A percentile compares a stretch with the other conserved stretches of the same genome.
phyloP scores from a whole-genome alignment of 164 flowering plant genomes.

The Pachysandra terminalis region DNA sequence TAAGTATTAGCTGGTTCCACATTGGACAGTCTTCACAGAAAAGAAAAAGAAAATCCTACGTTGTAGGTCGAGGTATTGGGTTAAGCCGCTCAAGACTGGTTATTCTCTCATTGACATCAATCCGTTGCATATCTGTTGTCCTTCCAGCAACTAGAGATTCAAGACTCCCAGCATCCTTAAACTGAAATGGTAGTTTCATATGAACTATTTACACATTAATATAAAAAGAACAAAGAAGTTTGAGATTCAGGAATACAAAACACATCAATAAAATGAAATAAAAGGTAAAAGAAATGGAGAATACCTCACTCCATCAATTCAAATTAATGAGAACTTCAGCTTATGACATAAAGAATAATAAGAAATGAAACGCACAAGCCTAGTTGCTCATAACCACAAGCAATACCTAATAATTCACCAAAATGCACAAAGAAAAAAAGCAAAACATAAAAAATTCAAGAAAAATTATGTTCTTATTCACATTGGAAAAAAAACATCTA shows the following conservation, averaged over 20 bases:
- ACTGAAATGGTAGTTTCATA: conserved; percentile 36
- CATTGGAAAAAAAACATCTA: too few species aligned
- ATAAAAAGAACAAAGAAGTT: not conserved
- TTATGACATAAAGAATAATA: too few species aligned
- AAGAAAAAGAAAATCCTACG: conserved; percentile 40
- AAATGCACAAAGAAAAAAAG: too few species aligned
- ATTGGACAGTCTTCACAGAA: not conserved
- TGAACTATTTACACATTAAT: not conserved
- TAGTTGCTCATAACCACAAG: too few species aligned
- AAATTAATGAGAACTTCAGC: not conserved
- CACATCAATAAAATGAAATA: not conserved
- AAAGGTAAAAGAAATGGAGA: too few species aligned
- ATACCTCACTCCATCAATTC: too few species aligned
- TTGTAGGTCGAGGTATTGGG: conserved; percentile 88
- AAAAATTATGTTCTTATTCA: too few species aligned
- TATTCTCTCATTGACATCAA: conserved; percentile 96
- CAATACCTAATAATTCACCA: too few species aligned
- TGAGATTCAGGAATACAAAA: not conserved
- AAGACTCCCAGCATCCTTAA: conserved; percentile 90
- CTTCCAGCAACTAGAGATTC: conserved; percentile 74
- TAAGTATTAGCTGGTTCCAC: too few species aligned
- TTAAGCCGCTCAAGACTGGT: conserved; percentile 84
- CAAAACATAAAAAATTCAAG: too few species aligned
- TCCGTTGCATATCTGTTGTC: conserved; percentile 62
- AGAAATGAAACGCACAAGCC: too few species aligned